Evolutionary conservation across 202 grass and related monocot species (phyloP), one percentile per base, ranked within the genome.

Genomic region (Panicum hallii): DNA sequence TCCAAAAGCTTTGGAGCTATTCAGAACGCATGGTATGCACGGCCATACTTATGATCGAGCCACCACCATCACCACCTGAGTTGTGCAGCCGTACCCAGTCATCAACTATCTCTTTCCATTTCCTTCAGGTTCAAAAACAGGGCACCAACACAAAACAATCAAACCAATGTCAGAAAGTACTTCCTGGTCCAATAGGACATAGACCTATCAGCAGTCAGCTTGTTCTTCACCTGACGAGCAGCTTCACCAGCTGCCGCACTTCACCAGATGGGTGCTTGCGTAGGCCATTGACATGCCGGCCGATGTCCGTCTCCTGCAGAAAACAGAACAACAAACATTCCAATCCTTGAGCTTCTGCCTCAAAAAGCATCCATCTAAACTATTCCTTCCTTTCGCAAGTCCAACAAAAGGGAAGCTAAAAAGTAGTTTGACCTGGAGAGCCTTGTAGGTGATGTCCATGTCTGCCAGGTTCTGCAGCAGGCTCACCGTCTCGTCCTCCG

Each of bases 101-200:
- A 6, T 93, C 89, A 47, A 95, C 87, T 22, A 93, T 84, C 52
- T 91, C 82, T 74, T 98, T 98, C 95, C 95, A 98, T 82, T 95
- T 98, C 70, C 95, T 98, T 66, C 52, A 81, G 23, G 45, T 13
- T 36, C 26, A 9, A 61, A 56, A 17, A 60, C 5, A 80, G 22
- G 15, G 20, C 4, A 45, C 73, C 22, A 52, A 83, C 63, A 3
- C 42, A 62, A 14, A 53, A 15, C 58, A 54, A 78, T 15, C 41
- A 71, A 70, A 48, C 5, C 11, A 86, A 7, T 23, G 5, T 38
- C 16, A 57, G 7, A 82, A 64, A 26, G n/a, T 40, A 57, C 34
- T 62, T 40, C 43, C 9, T 6, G 7, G 60, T 45, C 10, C 77
- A 26, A 46, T 5, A 28, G 40, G 38, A 10, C 67, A n/a, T 3